phyloP scores from a whole-genome alignment of 2,329 filamentous ascomycete genomes.

The Elsinoe necatrix region DNA sequence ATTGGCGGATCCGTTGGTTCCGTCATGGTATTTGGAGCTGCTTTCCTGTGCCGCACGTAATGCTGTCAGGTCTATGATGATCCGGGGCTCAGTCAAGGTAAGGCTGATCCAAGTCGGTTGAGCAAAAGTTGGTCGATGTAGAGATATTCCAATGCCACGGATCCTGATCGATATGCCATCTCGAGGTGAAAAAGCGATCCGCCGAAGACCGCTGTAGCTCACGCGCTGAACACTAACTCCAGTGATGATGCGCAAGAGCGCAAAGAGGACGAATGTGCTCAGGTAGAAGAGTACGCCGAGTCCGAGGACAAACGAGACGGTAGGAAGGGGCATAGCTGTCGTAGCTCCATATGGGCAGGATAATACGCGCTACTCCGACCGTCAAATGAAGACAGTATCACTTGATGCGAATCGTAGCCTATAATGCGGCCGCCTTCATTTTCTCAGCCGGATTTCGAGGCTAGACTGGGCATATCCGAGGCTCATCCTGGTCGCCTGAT shows the following conservation, averaged over 20 bases:
- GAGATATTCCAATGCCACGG: slow-evolving; percentile 73
- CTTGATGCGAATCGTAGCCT: background rate
- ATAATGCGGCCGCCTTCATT: background rate
- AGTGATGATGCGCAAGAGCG: slow-evolving; percentile 82
- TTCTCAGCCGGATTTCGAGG: slow-evolving; percentile 9
- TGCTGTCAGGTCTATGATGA: slow-evolving; percentile 70
- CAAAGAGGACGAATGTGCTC: slow-evolving; percentile 85
- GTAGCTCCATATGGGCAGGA: slow-evolving; percentile 1
- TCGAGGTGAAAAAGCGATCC: slow-evolving; percentile 79
- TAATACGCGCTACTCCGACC: background rate
- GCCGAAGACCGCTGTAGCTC: slow-evolving; percentile 83
- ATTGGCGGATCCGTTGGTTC: background rate
- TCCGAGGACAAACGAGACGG: slow-evolving; percentile 68
- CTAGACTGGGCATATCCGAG: background rate
- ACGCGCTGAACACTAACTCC: slow-evolving; percentile 93
- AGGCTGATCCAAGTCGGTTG: slow-evolving; percentile 95
- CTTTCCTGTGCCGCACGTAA: slow-evolving; percentile 37
- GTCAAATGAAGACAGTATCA: background rate
- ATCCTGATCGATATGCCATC: slow-evolving; percentile 88
- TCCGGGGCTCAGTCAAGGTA: slow-evolving; percentile 72
- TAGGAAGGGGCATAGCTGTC: slow-evolving; percentile 36
- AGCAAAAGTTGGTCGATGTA: slow-evolving; percentile 92
- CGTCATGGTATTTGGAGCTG: slow-evolving; percentile 13
- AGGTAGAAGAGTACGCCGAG: slow-evolving; percentile 80
- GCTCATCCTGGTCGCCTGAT: background rate